Evolutionary conservation across 768 basidiomycete species (phyloP).

Genomic region (Psilocybe sp.): DNA sequence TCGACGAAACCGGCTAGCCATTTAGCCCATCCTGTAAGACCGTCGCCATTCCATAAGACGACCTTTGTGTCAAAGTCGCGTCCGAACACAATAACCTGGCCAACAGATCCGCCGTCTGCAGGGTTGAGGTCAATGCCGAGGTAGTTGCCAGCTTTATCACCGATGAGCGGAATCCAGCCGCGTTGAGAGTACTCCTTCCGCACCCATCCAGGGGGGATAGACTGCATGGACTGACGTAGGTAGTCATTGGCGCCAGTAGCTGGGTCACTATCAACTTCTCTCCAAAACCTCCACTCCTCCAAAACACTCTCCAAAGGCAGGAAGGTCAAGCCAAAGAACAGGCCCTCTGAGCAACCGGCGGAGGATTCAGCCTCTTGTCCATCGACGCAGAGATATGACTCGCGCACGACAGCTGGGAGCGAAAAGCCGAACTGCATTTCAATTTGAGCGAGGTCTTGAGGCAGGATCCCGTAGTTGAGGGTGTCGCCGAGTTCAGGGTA

Average conservation of each 20-base stretch:
- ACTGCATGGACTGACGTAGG: slow-evolving; percentile 77
- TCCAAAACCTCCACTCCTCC: slow-evolving; percentile 96
- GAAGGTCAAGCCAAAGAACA: slow-evolving; percentile 95
- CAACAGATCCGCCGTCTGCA: slow-evolving; percentile 65
- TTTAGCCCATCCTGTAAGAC: slow-evolving; percentile 88
- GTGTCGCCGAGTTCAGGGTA: slow-evolving; percentile 96
- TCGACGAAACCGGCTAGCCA: slow-evolving; percentile 92
- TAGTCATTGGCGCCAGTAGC: slow-evolving; percentile 74
- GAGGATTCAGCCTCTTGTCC: slow-evolving; percentile 93
- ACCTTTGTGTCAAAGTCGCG: slow-evolving; percentile 98
- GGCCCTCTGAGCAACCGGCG: slow-evolving; percentile 83
- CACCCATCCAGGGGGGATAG: slow-evolving; percentile 88
- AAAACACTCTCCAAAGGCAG: slow-evolving; percentile 90
- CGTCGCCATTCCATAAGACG: slow-evolving; percentile 90
- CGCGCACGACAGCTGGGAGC: slow-evolving; percentile 84
- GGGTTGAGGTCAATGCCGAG: slow-evolving; percentile 95
- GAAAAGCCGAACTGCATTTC: slow-evolving; percentile 83
- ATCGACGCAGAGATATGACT: slow-evolving; percentile 84
- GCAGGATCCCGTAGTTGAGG: slow-evolving; percentile 86
- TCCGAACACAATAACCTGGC: slow-evolving; percentile 98
- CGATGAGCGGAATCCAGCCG: slow-evolving; percentile 95
- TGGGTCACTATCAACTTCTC: slow-evolving; percentile 89
- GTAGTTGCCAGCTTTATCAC: slow-evolving; percentile 95
- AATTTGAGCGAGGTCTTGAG: slow-evolving; percentile 74
- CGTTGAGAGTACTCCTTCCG: slow-evolving; percentile 86